phyloP scores from a whole-genome alignment of 768 basidiomycete genomes.

The Phlebiopsis gigantea region DNA sequence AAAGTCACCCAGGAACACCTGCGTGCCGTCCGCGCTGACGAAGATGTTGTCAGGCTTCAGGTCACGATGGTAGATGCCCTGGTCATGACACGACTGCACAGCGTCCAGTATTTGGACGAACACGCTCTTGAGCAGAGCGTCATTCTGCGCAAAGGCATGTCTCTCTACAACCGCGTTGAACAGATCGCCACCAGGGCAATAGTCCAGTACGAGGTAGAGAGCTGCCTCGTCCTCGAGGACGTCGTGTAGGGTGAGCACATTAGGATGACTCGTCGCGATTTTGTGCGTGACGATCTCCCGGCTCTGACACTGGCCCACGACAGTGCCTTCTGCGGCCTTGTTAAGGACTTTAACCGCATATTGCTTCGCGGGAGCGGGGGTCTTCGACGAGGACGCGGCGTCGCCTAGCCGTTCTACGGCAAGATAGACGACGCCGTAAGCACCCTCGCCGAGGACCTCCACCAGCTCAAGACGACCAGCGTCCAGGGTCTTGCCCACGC shows the following conservation, averaged over 20 bases:
- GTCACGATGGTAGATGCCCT: conserved; percentile 52
- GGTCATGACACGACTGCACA: conserved; percentile 44
- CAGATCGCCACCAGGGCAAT: conserved; percentile 38
- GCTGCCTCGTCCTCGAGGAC: conserved; percentile 56
- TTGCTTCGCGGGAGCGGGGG: conserved; percentile 11
- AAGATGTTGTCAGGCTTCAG: conserved; percentile 53
- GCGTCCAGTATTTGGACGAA: conserved; percentile 54
- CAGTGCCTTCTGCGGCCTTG: conserved; percentile 14
- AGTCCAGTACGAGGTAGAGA: conserved; percentile 66
- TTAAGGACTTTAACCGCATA: conserved; percentile 23
- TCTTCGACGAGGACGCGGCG: background rate
- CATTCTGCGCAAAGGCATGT: conserved; percentile 29
- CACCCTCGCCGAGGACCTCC: conserved; percentile 23
- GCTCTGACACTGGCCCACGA: conserved; percentile 16
- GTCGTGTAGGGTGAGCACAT: conserved; percentile 67
- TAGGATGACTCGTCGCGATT: conserved; percentile 45
- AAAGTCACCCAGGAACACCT: conserved; percentile 43
- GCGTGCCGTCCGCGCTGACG: conserved; percentile 32
- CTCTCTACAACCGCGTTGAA: conserved; percentile 38
- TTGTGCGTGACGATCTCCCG: conserved; percentile 65
- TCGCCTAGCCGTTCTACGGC: conserved; percentile 14
- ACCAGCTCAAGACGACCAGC: conserved; percentile 18
- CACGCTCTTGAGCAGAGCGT: conserved; percentile 39
- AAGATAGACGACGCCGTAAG: conserved; percentile 24
- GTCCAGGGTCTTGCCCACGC: conserved; percentile 18